Percentiles rank a stretch among this genome's conserved stretches.
These are phyloP conservation scores for Paramyrothecium sp. DNA, from an alignment of 2,329 filamentous ascomycete species.

Conservation along the genomic window DNA sequence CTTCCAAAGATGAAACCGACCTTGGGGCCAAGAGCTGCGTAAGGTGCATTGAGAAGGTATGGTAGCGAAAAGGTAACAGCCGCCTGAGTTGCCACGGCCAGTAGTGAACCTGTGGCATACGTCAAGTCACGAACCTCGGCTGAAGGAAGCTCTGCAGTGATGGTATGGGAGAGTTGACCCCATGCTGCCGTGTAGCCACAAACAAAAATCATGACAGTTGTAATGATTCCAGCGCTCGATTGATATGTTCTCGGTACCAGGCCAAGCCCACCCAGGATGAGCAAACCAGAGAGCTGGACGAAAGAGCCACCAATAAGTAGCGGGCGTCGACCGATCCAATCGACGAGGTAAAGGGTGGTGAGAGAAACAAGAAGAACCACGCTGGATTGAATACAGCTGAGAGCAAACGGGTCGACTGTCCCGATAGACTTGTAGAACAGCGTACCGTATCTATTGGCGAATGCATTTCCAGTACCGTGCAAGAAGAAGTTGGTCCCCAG, in stretches of 20 bases:
- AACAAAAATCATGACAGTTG: constrained; percentile 27
- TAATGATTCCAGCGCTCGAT: constrained; percentile 26
- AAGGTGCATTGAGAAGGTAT: constrained; percentile 32
- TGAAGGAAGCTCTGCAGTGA: constrained; percentile 31
- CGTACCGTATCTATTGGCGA: constrained; percentile 26
- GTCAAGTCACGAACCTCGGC: constrained; percentile 28
- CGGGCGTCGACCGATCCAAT: constrained; percentile 16
- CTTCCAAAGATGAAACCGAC: constrained; percentile 34
- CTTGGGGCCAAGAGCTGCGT: constrained; percentile 30
- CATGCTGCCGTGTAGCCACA: constrained; percentile 29
- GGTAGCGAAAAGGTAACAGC: constrained; percentile 28
- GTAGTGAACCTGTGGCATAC: constrained; percentile 21
- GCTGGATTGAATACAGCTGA: constrained; percentile 17
- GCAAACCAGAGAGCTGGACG: constrained; percentile 24
- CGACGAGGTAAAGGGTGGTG: constrained; percentile 13
- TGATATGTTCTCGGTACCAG: constrained; percentile 11
- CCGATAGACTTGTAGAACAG: constrained; percentile 24
- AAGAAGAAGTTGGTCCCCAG: constrained; percentile 26
- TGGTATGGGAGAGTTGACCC: constrained; percentile 32
- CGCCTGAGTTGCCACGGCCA: constrained; percentile 3
- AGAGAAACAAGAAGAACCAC: constrained; percentile 14
- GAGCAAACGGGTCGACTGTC: constrained; percentile 23
- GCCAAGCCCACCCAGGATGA: constrained; percentile 36
- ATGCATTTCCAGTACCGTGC: constrained; percentile 25
- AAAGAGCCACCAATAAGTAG: constrained; percentile 22